phyloP scores from a whole-genome alignment of 73 alveolate species.

The Paramecium pentaurelia region DNA sequence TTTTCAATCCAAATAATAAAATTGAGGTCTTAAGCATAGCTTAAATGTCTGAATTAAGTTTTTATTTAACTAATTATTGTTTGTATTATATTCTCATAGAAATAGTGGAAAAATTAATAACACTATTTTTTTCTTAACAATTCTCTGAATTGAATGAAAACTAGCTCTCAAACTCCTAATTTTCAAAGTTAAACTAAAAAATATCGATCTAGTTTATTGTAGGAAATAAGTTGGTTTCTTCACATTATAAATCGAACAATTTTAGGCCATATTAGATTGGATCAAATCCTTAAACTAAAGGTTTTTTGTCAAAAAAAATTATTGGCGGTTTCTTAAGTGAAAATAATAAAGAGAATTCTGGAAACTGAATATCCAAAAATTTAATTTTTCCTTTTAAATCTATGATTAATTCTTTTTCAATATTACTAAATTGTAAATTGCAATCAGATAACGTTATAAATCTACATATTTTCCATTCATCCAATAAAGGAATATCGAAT shows the following conservation, averaged over 20 bases:
- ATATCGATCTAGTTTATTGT: background rate
- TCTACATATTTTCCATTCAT: background rate
- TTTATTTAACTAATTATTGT: background rate
- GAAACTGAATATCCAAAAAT: background rate
- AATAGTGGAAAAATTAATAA: no score
- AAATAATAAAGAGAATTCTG: no score
- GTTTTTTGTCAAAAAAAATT: background rate
- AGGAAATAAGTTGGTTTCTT: background rate
- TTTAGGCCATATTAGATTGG: background rate
- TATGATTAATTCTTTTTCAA: no score
- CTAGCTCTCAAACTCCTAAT: background rate
- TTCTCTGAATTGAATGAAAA: no score
- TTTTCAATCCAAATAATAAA: no score
- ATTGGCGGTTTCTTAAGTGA: background rate
- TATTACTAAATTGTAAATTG: no score
- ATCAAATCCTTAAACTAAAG: background rate
- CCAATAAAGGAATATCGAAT: no score
- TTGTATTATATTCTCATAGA: no score
- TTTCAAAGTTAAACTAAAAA: no score
- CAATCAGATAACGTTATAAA: background rate
- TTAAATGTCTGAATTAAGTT: background rate
- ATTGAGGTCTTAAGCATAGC: background rate
- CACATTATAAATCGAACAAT: background rate
- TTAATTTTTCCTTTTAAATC: background rate
- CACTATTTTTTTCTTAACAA: no score